Evolutionary conservation across 768 basidiomycete species (phyloP), one percentile per base, ranked within the genome.

Genomic region (Suillus plorans): DNA sequence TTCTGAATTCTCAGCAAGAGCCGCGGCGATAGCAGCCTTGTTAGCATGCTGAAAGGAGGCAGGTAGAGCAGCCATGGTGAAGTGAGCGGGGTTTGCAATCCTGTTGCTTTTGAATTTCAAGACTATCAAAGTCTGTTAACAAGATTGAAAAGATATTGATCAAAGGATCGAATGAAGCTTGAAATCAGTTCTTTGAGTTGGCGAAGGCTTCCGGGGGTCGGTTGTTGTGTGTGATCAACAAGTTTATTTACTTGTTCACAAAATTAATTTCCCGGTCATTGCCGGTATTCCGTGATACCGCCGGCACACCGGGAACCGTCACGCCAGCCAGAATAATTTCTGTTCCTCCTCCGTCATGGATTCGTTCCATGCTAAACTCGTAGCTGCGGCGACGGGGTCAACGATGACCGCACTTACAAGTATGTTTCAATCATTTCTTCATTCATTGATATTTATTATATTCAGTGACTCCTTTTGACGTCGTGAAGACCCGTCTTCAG

Each of bases 381-480:
- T 89, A 70, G 93, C 91, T 25, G 93, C 91, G 1, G 87, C 90
- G 42, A 85, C 86, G 52, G 93, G 93, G 60, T 89, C 93, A 16
- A 87, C 89, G 37, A 72, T 94, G 78, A 95, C 93, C 14, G 91
- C 91, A 5, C 77, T 95, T 44, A 93, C 93, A 8, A 95, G 93
- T 92, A 72, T 45, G 87, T 5, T 12, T 42, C 39, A 25, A 55
- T 34, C 60, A 22, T 34, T 20, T 60, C 41, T 25, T 6, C 6
- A 47, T 28, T 14, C 14, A 42, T 9, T 57, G 12, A 36, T 65
- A 6, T 69, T 64, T 65, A 71, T 62, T n/a, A n/a, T 49, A 64
- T 64, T 12, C 74, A 99, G 97, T 99, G 97, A 99, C 97, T 3
- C 97, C 97, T 4, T 99, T 99, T 76, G 97, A 99, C 78, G 95